A percentile compares a stretch with the other conserved stretches of the same genome.
These are phyloP conservation scores for Danielia oregonensis DNA, from an alignment of 805 yeast genomes.

Conservation along the genomic window DNA sequence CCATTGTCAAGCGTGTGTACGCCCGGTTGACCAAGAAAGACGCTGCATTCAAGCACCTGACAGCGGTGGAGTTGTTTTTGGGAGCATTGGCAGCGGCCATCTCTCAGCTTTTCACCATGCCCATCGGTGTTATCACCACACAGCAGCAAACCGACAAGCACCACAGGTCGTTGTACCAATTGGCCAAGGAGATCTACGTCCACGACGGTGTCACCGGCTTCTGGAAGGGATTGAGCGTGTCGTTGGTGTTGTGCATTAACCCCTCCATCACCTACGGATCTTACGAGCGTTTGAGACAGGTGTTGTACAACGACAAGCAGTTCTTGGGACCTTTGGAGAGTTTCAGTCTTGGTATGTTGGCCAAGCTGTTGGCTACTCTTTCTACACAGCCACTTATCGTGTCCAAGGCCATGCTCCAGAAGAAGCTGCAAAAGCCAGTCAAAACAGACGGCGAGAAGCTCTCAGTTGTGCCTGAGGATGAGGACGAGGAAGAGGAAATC, in stretches of 20 bases:
- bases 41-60: conserved; percentile 42
- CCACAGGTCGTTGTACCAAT: conserved; percentile 28
- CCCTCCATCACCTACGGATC: conserved; percentile 87
- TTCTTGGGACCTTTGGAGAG: conserved; percentile 59
- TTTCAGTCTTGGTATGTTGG: conserved; percentile 71
- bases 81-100: conserved; percentile 83
- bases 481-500: conserved; percentile 34
- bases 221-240: conserved; percentile 83
- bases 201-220: conserved; percentile 69
- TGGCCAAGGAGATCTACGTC: conserved; percentile 45
- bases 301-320: conserved; percentile 41
- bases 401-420: conserved; percentile 77
- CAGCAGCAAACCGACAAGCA: conserved; percentile 52
- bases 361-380: conserved; percentile 76
- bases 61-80: conserved; percentile 63
- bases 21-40: conserved; percentile 33
- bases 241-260: conserved; percentile 71
- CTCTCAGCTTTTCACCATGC: conserved; percentile 76
- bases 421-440: conserved; percentile 30
- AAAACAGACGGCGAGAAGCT: conserved; percentile 19
- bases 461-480: conserved; percentile 26
- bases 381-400: conserved; percentile 83
- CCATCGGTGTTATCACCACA: conserved; percentile 71
- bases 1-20: conserved; percentile 59
- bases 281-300: conserved; percentile 60